Percentiles rank a stretch among this genome's conserved stretches.
These are phyloP conservation scores for Debaryomyces sp. DNA, from an alignment of 1,139 yeast genomes.

Conservation along the genomic window DNA sequence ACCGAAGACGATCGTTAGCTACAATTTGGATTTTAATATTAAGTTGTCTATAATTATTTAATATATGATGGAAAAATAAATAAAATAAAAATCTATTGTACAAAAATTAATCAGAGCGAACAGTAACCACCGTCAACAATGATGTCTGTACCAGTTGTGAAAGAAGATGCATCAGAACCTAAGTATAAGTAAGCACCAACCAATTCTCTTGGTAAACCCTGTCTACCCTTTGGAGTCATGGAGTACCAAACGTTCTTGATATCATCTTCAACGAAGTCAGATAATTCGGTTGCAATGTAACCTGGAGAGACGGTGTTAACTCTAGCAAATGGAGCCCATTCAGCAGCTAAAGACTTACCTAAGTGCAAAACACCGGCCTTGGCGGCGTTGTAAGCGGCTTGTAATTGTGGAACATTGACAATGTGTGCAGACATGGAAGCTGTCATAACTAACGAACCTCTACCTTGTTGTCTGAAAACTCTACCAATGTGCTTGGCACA, in stretches of 20 bases:
- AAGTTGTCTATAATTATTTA: constrained; percentile 2
- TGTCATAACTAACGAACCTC: constrained; percentile 59
- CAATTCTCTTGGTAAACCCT: constrained; percentile 42
- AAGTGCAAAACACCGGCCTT: constrained; percentile 35
- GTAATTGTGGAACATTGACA: constrained; percentile 68
- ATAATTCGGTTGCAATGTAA: constrained; percentile 44
- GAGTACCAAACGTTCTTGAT: constrained; percentile 26
- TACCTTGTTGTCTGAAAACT: constrained; percentile 41
- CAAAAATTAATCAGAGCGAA: constrained; percentile 24
- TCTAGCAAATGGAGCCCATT: constrained; percentile 37
- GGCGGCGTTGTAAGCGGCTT: constrained; percentile 59
- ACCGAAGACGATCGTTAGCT: neutral
- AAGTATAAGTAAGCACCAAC: constrained; percentile 48
- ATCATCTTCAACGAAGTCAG: constrained; percentile 39
- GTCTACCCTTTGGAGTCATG: constrained; percentile 44
- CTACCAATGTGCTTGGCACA: constrained; percentile 47
- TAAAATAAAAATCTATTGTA: constrained; percentile 5
- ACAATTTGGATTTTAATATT: neutral
- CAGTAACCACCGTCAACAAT: constrained; percentile 52
- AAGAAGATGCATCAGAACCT: constrained; percentile 45
- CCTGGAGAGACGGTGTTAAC: constrained; percentile 38
- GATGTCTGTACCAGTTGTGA: constrained; percentile 50
- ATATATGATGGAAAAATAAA: neutral
- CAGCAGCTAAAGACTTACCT: constrained; percentile 34
- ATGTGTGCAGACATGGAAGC: constrained; percentile 69